phyloP scores from a whole-genome alignment of 129 eudicot genomes.

The Smallanthus sonchifolius region DNA sequence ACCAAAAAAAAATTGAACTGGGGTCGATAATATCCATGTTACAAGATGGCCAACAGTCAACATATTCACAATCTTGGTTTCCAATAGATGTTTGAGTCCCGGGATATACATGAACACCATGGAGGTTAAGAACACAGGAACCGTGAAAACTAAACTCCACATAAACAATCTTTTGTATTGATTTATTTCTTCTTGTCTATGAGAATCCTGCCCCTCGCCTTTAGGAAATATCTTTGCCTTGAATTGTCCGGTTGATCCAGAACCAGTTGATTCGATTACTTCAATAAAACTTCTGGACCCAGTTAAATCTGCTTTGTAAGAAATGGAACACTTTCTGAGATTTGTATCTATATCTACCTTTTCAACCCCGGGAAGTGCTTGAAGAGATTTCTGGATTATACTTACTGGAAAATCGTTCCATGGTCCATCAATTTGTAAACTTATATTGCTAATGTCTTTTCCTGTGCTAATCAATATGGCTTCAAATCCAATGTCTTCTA shows the following conservation, averaged over 20 bases:
- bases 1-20: slow-evolving; percentile 84
- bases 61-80: slow-evolving; percentile 55
- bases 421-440: slow-evolving; percentile 59
- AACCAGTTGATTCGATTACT: slow-evolving; percentile 57
- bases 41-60: slow-evolving; percentile 58
- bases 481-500: slow-evolving; percentile 67
- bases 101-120: slow-evolving; percentile 89
- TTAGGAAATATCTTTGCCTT: slow-evolving; percentile 64
- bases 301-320: slow-evolving; percentile 61
- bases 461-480: slow-evolving; percentile 65
- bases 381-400: slow-evolving; percentile 45
- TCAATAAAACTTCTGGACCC: slow-evolving; percentile 70
- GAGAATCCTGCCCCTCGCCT: slow-evolving; percentile 48
- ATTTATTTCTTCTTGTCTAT: slow-evolving; percentile 54
- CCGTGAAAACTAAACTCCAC: slow-evolving; percentile 78
- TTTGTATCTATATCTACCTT: slow-evolving; percentile 43
- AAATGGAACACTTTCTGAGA: slow-evolving; percentile 44
- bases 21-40: slow-evolving; percentile 72
- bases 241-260: slow-evolving; percentile 39
- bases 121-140: slow-evolving; percentile 75
- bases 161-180: slow-evolving; percentile 54
- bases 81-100: slow-evolving; percentile 53
- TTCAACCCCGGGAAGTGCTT: slow-evolving; percentile 69
- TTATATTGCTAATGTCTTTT: slow-evolving; percentile 54
- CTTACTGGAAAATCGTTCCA: slow-evolving; percentile 33